These are phyloP conservation scores for Poa annua DNA, from an alignment of 176 grass and related monocot species.

Conservation along the genomic window DNA sequence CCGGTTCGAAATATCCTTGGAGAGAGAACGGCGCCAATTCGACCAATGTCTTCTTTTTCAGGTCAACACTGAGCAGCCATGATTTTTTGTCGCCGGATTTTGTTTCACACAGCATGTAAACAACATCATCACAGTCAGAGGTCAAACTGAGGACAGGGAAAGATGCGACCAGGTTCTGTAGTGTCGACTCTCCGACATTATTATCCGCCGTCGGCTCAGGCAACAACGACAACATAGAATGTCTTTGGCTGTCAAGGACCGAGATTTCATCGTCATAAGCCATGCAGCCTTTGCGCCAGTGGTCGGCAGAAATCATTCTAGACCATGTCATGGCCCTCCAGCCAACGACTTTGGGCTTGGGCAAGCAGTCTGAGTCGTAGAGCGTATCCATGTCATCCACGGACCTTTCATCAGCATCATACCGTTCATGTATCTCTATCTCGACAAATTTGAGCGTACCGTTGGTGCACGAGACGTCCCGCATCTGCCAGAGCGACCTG, in stretches of 20 bases:
- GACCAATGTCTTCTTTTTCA: background rate
- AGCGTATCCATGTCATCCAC: background rate
- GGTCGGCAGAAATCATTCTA: background rate
- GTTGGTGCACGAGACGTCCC: background rate
- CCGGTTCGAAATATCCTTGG: background rate
- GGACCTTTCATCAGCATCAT: background rate
- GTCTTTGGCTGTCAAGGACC: background rate
- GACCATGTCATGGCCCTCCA: conserved; percentile 23
- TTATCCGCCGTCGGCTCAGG: background rate
- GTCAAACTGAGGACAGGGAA: background rate
- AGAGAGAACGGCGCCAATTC: background rate
- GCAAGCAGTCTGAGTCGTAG: background rate
- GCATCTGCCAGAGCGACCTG: no score
- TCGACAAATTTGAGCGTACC: conserved; percentile 14
- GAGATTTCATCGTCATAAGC: background rate
- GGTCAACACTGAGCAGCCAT: background rate
- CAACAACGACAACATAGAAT: background rate
- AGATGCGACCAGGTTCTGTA: background rate
- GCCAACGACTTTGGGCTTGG: background rate
- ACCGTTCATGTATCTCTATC: background rate
- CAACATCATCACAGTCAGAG: background rate
- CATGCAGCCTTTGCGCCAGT: background rate
- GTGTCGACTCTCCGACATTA: background rate
- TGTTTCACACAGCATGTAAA: background rate
- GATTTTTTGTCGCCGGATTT: background rate